phyloP scores from a whole-genome alignment of 2,329 filamentous ascomycete species.

The Colletotrichum echinochloae region DNA sequence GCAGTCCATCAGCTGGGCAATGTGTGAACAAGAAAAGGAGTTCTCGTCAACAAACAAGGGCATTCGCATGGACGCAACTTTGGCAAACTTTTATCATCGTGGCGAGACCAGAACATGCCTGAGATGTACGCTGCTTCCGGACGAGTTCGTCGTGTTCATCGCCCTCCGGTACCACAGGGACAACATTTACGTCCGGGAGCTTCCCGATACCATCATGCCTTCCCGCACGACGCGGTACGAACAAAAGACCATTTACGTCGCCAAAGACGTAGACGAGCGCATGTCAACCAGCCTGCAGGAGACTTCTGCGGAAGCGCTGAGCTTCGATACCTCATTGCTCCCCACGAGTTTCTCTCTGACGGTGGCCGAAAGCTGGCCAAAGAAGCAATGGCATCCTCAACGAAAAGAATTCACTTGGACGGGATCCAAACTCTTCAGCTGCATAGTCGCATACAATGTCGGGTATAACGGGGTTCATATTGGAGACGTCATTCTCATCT shows the following conservation, averaged over 20 bases:
- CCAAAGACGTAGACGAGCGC: slow-evolving; percentile 8
- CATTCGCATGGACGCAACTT: background rate
- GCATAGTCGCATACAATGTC: background rate
- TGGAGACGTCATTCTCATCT: slow-evolving; percentile 1
- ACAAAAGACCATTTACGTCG: slow-evolving; percentile 10
- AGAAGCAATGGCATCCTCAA: background rate
- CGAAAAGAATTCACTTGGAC: background rate
- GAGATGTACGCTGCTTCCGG: slow-evolving; percentile 2
- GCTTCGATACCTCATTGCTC: background rate
- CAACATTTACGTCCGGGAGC: slow-evolving; percentile 17
- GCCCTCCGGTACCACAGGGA: slow-evolving; percentile 14
- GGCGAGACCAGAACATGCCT: slow-evolving; percentile 1
- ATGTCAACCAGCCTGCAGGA: background rate
- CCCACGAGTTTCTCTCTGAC: background rate
- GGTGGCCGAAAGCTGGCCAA: background rate
- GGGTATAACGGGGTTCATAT: background rate
- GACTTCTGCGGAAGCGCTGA: background rate
- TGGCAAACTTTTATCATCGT: background rate
- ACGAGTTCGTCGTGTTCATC: slow-evolving; percentile 7
- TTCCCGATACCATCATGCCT: background rate
- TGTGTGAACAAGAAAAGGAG: slow-evolving; percentile 20
- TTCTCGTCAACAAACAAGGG: slow-evolving; percentile 10
- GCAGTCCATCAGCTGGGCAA: slow-evolving; percentile 12
- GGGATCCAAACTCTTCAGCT: background rate
- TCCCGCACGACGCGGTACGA: slow-evolving; percentile 1